A percentile compares a stretch with the other conserved stretches of the same genome.
Conservation (phyloP, 768 basidiomycete genomes). For the Mycena vulgaris region DNA sequence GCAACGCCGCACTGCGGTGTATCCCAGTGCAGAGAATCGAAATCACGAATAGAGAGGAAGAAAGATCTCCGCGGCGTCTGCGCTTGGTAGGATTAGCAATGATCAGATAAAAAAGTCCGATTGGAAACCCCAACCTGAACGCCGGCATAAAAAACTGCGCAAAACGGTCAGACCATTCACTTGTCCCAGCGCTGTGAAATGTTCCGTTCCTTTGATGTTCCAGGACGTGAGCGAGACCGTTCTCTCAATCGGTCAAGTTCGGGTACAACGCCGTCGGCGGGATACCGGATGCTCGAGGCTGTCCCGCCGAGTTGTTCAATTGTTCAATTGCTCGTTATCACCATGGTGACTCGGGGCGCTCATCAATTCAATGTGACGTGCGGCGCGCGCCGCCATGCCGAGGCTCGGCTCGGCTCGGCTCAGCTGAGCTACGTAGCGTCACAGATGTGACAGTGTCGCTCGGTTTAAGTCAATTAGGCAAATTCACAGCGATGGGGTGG, state of each 20-base stretch:
- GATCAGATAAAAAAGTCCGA: background rate
- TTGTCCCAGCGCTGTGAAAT: background rate
- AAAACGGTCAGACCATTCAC: background rate
- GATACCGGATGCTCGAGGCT: background rate
- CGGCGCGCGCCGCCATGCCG: too few relatives aligned
- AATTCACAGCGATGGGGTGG: too few relatives aligned
- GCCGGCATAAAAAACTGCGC: background rate
- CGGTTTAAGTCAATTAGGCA: too few relatives aligned
- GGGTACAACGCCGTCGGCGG: background rate
- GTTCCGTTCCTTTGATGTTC: background rate
- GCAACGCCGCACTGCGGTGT: too few relatives aligned
- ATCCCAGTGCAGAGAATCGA: background rate
- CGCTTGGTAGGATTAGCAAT: background rate
- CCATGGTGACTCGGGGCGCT: background rate
- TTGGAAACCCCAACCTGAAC: background rate
- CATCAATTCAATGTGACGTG: background rate
- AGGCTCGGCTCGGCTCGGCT: too few relatives aligned
- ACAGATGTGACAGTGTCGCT: too few relatives aligned
- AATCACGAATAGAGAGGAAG: background rate
- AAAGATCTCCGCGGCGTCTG: background rate
- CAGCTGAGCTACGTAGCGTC: too few relatives aligned
- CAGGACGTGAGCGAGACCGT: background rate
- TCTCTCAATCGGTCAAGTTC: background rate
- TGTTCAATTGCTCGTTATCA: too few relatives aligned
- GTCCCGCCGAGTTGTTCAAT: background rate